These are phyloP conservation scores for Yarrowia bubula DNA, from an alignment of 805 yeast genomes.

Conservation along the genomic window DNA sequence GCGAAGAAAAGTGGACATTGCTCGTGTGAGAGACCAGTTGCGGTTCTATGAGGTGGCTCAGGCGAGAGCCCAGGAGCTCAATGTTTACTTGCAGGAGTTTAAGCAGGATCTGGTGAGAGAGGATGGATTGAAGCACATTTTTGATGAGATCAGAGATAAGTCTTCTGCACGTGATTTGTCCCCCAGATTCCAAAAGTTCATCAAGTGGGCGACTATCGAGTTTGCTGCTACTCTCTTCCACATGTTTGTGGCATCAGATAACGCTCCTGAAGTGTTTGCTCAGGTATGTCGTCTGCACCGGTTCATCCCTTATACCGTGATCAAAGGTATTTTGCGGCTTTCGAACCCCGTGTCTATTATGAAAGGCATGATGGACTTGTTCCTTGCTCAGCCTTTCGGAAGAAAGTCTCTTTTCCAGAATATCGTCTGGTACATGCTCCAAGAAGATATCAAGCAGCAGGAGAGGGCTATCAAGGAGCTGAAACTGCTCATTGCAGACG, in stretches of 20 bases:
- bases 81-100: conserved; percentile 57
- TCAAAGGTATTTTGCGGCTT: conserved; percentile 71
- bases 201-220: conserved; percentile 81
- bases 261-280: conserved; percentile 69
- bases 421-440: conserved; percentile 66
- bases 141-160: conserved; percentile 62
- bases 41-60: conserved; percentile 71
- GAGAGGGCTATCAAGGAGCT: conserved; percentile 52
- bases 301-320: conserved; percentile 74
- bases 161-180: conserved; percentile 56
- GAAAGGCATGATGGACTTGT: conserved; percentile 73
- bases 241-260: conserved; percentile 74
- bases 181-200: conserved; percentile 63
- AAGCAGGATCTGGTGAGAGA: conserved; percentile 53
- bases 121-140: conserved; percentile 58
- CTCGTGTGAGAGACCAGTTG: conserved; percentile 59
- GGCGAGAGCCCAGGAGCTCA: conserved; percentile 53
- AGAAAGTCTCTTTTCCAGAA: conserved; percentile 67
- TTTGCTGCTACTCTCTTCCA: conserved; percentile 82
- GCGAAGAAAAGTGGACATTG: conserved; percentile 61
- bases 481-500: conserved; percentile 41
- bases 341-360: conserved; percentile 87
- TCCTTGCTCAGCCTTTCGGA: conserved; percentile 77
- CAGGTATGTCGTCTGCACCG: conserved; percentile 71
- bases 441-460: conserved; percentile 70